Evolutionary conservation across 1,139 yeast genomes (phyloP), one percentile per base, ranked within the genome.

Genomic region (Yamadazyma songkhlaensis): DNA sequence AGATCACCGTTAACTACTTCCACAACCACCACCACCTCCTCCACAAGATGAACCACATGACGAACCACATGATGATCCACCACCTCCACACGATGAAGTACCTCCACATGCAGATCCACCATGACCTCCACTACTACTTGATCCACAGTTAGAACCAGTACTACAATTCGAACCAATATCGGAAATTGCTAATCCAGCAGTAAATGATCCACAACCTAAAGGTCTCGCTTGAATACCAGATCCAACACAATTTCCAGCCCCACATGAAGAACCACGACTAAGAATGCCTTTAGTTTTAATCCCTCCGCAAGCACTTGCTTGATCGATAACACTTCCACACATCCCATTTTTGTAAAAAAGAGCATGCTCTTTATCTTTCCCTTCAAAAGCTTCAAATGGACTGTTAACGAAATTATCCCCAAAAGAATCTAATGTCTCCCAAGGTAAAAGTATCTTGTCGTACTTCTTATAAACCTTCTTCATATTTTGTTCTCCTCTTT

Each of bases 241-340:
- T 10, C 13, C 11, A n/a, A 9, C 27, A 25, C 12, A 25, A 10
- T 8, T 12, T 6, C 27, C 27, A 10, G 13, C 27, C 3, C 27
- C 13, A 25, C 13, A 9, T 5, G 27, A 6, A 25, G 13, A 25
- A 25, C 12, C 27, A 25, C 27, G 8, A n/a, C n/a, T 17, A 17
- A 17, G 20, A 6, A n/a, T 12, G n/a, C 13, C n/a, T 9, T 23
- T 9, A 25, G 20, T 17, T 17, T 17, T 17, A 17, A 17, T 17
- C 6, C 20, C 20, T 4, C 35, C 39, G 31, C 45, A 39, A 9
- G 34, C 38, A 37, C 47, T 41, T 1, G 38, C 29, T 4, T 24
- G 20, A 29, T 42, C 45, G 12, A 29, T 25, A 9, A 35, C 36
- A 2, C 35, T 25, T 9, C 37, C 37, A 35, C 46, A 42, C n/a